Evolutionary conservation across 176 grass and related monocot genomes (phyloP), one percentile per base, ranked within the genome.

Genomic region (Dactylis glomerata): DNA sequence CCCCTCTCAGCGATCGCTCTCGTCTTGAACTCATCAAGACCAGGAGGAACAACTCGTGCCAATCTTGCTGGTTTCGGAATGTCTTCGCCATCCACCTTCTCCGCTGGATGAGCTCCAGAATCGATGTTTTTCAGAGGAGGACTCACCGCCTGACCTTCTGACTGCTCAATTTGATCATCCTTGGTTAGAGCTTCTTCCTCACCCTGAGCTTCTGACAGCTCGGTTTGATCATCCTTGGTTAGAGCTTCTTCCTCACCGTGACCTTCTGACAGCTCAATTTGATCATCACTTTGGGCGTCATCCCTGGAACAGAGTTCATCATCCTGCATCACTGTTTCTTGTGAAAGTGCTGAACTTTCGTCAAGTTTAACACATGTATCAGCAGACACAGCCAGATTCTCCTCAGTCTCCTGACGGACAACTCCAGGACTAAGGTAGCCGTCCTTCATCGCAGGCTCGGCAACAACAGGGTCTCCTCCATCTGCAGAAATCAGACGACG

Each of bases 1-100:
- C 67, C 92, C 62, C 82, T 99, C 78, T 87, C 87, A 83, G 78
- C 79, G 28, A 92, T 92, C 20, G 92, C 90, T 75, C 82, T 94
- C 12, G 46, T 94, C 89, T 96, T 99, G 76, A 99, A 99, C 81
- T 99, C 97, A 70, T 92, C 97, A 8, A 99, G 89, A 42, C 84
- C 86, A 16, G 82, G 91, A 86, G 90, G 90, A 24, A 82, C 78
- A 41, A 91, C 88, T 16, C 92, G 86, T 28, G 91, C 82, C 34
- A 85, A 80, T 75, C 97, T 93, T 19, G 88, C 66, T 64, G 67
- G 73, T 84, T 41, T 89, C 1, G 82, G 70, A 38, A 62, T 44
- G 81, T 86, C 79, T 77, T 89, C 90, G 38, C 45, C 68, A 64
- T 98, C 89, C 30, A 86, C 45, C 58, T 86, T 92, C 4, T 12